Evolutionary conservation across 768 basidiomycete genomes (phyloP).

Genomic region (Chlorophyllum brunneum): DNA sequence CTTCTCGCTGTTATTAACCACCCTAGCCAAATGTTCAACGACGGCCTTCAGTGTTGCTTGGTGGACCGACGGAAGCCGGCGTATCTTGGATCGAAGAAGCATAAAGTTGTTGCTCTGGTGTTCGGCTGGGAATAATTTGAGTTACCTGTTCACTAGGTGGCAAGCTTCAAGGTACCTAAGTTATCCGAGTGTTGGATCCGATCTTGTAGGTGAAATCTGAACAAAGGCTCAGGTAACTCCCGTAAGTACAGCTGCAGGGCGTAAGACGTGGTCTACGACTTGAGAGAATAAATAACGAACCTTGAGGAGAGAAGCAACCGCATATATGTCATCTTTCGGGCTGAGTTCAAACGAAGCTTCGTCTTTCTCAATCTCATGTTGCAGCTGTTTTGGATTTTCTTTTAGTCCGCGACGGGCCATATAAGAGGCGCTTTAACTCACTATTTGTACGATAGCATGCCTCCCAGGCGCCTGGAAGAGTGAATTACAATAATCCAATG

Average conservation of each 20-base stretch:
- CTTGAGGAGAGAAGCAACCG: conserved; percentile 83
- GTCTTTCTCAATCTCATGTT: conserved; percentile 84
- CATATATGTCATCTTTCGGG: conserved; percentile 75
- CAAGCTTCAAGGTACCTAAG: conserved; percentile 45
- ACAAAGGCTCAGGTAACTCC: conserved; percentile 87
- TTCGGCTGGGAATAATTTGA: conserved; percentile 43
- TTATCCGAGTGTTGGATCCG: conserved; percentile 78
- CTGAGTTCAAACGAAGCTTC: conserved; percentile 75
- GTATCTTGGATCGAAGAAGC: conserved; percentile 83
- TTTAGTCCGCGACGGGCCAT: background rate
- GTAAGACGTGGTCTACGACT: conserved; percentile 13
- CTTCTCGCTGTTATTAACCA: conserved; percentile 59
- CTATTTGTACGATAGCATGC: conserved; percentile 80
- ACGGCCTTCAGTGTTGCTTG: conserved; percentile 79
- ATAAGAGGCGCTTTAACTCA: conserved; percentile 27
- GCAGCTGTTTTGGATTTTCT: conserved; percentile 50
- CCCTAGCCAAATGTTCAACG: conserved; percentile 77
- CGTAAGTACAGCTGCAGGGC: conserved; percentile 65
- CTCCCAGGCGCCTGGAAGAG: conserved; percentile 69
- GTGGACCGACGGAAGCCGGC: conserved; percentile 78
- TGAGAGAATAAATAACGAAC: conserved; percentile 32
- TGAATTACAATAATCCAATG: conserved; percentile 3
- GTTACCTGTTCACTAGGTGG: background rate
- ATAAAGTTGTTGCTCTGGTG: conserved; percentile 69
- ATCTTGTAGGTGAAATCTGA: conserved; percentile 76